Percentiles rank a stretch among this genome's conserved stretches.
phyloP scores from a whole-genome alignment of 2,329 filamentous ascomycete species.

The Talaromyces sp. region DNA sequence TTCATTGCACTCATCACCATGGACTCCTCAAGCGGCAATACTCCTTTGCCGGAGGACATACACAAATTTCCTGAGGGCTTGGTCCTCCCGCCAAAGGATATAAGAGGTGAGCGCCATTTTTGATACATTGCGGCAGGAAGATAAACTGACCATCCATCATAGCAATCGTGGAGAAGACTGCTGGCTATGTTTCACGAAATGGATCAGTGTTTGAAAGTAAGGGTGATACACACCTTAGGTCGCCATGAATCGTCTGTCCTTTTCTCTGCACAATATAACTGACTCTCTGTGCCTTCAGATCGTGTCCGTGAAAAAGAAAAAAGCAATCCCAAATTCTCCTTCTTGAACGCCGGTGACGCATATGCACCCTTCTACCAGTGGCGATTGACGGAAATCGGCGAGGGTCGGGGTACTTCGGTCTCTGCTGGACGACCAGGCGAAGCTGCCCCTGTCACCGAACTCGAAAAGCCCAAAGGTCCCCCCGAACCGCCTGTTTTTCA shows the following conservation, averaged over 20 bases:
- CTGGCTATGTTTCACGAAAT: slow-evolving; percentile 79
- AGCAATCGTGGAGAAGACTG: slow-evolving; percentile 87
- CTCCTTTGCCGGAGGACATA: slow-evolving; percentile 56
- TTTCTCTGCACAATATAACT: not conserved
- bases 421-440: slow-evolving; percentile 75
- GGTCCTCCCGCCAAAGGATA: slow-evolving; percentile 82
- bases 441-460: slow-evolving; percentile 53
- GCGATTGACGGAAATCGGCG: slow-evolving; percentile 82
- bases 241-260: not conserved
- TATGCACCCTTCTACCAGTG: slow-evolving; percentile 90
- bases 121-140: not conserved
- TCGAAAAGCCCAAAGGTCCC: slow-evolving; percentile 76
- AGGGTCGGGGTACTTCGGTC: slow-evolving; percentile 77
- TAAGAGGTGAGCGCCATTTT: slow-evolving; percentile 60
- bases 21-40: slow-evolving; percentile 46
- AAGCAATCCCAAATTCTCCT: slow-evolving; percentile 87
- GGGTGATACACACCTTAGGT: not conserved
- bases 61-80: slow-evolving; percentile 80
- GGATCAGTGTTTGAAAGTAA: slow-evolving; percentile 67
- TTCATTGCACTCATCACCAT: slow-evolving; percentile 28
- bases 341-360: slow-evolving; percentile 76
- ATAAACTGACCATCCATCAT: slow-evolving; percentile 30
- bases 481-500: slow-evolving; percentile 83
- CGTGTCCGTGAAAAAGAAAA: slow-evolving; percentile 83
- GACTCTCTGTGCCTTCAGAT: slow-evolving; percentile 47